Evolutionary conservation across 202 grass and related monocot species (phyloP).

Genomic region (Digitaria exilis): DNA sequence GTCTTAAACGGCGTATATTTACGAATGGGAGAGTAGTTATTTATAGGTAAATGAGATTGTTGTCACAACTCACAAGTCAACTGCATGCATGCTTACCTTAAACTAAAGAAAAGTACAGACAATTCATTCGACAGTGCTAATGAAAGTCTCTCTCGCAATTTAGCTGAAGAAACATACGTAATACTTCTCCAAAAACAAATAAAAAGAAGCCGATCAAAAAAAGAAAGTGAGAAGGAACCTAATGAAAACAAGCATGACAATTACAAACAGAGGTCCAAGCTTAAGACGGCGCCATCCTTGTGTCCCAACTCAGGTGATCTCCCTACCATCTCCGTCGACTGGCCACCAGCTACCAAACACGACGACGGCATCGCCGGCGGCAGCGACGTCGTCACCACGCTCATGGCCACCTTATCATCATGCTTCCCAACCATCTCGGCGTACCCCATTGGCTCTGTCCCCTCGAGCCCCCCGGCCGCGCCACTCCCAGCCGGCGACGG

Average conservation of each 20-base stretch:
- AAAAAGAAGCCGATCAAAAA: background rate
- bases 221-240: background rate
- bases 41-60: background rate
- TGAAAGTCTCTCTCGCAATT: background rate
- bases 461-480: background rate
- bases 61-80: background rate
- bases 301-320: too few species aligned
- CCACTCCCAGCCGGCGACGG: constrained; percentile 24
- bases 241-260: constrained; percentile 3
- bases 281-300: constrained; percentile 59
- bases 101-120: background rate
- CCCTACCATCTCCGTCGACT: constrained; percentile 47
- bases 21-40: too few species aligned
- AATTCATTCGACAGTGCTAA: background rate
- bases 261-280: constrained; percentile 91
- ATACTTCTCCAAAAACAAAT: background rate
- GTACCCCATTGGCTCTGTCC: background rate
- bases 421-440: constrained; percentile 21
- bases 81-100: constrained; percentile 2
- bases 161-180: constrained; percentile 13
- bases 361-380: constrained; percentile 39
- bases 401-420: constrained; percentile 43
- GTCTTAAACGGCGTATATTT: too few species aligned
- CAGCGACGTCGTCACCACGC: constrained; percentile 40
- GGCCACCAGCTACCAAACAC: constrained; percentile 42